These are phyloP conservation scores for Penicillium janthinellum DNA, from an alignment of 2,329 filamentous ascomycete genomes.

Conservation along the genomic window DNA sequence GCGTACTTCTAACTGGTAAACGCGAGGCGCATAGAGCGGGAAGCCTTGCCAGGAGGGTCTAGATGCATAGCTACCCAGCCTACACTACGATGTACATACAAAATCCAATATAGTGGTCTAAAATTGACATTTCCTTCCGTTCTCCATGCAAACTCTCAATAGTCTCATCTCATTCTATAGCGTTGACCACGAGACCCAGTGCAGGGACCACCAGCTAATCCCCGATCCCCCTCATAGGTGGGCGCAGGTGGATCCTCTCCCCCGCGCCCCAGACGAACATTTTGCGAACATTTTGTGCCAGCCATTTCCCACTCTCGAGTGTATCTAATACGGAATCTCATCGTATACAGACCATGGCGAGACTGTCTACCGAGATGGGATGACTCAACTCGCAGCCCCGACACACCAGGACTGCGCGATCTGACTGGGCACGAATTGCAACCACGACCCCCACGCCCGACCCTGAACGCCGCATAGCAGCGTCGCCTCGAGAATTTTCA, in stretches of 20 bases:
- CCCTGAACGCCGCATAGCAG: neutral
- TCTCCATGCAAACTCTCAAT: neutral
- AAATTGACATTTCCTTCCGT: neutral
- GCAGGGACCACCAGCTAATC: slow-evolving; percentile 17
- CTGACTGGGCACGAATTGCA: neutral
- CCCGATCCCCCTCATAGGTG: slow-evolving; percentile 24
- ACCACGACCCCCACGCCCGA: slow-evolving; percentile 3
- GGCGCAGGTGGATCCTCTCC: slow-evolving; percentile 21
- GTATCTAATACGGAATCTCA: neutral
- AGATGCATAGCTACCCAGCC: neutral
- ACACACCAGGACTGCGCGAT: slow-evolving; percentile 2
- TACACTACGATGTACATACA: neutral
- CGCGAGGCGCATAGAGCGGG: neutral
- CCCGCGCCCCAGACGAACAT: slow-evolving; percentile 19
- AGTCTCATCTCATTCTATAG: neutral
- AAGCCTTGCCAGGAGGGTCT: neutral
- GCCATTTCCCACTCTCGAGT: neutral
- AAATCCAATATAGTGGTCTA: neutral
- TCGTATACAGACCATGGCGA: slow-evolving; percentile 9
- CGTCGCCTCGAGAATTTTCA: neutral
- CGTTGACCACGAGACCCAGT: slow-evolving; percentile 1
- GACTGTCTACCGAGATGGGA: neutral
- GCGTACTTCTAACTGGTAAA: slow-evolving; percentile 45
- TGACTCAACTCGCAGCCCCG: slow-evolving; percentile 12
- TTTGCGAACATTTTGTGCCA: slow-evolving; percentile 7